A percentile compares a stretch with the other conserved stretches of the same genome.
Conservation (phyloP, 2,329 filamentous ascomycete species). For the Neofusicoccum parvum region DNA sequence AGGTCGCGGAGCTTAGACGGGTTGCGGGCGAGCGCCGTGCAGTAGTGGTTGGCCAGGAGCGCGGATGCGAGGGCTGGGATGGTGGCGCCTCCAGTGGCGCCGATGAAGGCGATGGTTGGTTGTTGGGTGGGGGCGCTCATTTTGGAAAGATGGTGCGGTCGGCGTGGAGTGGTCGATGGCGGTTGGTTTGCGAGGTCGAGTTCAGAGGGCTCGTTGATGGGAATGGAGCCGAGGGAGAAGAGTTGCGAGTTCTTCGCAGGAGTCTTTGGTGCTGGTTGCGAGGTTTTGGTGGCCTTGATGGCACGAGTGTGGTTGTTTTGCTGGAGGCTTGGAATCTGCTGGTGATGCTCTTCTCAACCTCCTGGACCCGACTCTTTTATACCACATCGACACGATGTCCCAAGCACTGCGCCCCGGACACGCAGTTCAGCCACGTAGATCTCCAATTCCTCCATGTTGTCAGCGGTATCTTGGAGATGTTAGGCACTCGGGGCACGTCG, state of each 20-base stretch:
- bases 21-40: constrained; percentile 46
- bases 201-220: neutral
- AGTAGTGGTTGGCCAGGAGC: constrained; percentile 46
- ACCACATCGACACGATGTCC: neutral
- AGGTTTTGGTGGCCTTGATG: too few species aligned
- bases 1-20: constrained; percentile 51
- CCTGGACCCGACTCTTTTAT: neutral
- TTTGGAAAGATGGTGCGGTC: neutral
- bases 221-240: too few species aligned
- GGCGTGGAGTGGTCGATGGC: neutral
- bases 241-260: too few species aligned
- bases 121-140: constrained; percentile 26
- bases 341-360: neutral
- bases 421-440: neutral
- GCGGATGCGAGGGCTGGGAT: constrained; percentile 47
- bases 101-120: constrained; percentile 53
- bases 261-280: too few species aligned
- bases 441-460: neutral
- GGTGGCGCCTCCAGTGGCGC: constrained; percentile 54
- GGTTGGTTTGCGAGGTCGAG: too few species aligned
- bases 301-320: neutral
- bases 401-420: neutral
- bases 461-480: neutral
- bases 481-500: neutral
- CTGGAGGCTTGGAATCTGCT: neutral